Evolutionary conservation across 441 rosid species (phyloP).

Genomic region (Euphorbia celastroides): DNA sequence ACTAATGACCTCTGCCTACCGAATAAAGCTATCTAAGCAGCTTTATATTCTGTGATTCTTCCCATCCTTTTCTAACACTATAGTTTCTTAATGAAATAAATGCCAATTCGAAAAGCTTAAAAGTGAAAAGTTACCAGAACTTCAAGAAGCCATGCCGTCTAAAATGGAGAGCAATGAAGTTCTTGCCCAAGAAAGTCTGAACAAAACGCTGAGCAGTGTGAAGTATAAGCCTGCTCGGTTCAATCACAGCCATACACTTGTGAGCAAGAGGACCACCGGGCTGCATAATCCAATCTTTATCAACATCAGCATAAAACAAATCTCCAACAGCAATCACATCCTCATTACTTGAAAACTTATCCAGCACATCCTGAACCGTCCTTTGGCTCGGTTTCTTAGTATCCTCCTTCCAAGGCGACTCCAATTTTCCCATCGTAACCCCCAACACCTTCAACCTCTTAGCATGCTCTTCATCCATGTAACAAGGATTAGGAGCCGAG

Average conservation of each 20-base stretch:
- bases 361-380: constrained; percentile 57
- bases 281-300: constrained; percentile 72
- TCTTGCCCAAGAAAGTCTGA: constrained; percentile 85
- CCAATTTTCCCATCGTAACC: constrained; percentile 56
- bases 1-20: not conserved
- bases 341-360: constrained; percentile 51
- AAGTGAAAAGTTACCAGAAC: constrained; percentile 60
- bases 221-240: constrained; percentile 74
- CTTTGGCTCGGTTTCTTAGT: constrained; percentile 49
- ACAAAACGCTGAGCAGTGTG: constrained; percentile 86
- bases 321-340: constrained; percentile 89
- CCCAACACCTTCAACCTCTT: constrained; percentile 70
- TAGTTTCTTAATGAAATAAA: not conserved
- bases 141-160: constrained; percentile 95
- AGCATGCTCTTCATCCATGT: constrained; percentile 68
- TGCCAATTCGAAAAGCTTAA: not conserved
- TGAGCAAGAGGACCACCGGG: constrained; percentile 91
- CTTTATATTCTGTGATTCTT: not conserved
- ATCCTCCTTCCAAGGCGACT: constrained; percentile 81
- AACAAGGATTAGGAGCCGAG: constrained; percentile 61
- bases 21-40: not conserved
- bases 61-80: not conserved
- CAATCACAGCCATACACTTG: constrained; percentile 77
- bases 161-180: constrained; percentile 81
- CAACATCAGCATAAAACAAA: constrained; percentile 72